phyloP scores from a whole-genome alignment of 1,139 yeast species.

The Debaryomyces sp. region DNA sequence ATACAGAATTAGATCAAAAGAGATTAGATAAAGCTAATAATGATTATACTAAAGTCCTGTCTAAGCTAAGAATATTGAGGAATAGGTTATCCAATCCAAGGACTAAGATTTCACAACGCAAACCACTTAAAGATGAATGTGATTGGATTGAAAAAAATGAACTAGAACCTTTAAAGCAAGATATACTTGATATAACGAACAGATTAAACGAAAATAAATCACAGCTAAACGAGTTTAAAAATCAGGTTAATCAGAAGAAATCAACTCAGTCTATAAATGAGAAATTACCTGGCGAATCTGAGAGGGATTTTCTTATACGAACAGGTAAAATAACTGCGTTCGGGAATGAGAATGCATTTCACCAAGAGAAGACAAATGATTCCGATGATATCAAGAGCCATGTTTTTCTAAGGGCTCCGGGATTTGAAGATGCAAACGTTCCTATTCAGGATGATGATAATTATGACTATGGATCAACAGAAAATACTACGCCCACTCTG shows the following conservation, averaged over 20 bases:
- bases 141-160: constrained; percentile 54
- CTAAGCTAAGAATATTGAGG: constrained; percentile 49
- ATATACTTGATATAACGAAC: constrained; percentile 63
- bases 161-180: constrained; percentile 54
- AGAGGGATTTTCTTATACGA: constrained; percentile 77
- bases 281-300: constrained; percentile 66
- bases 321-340: constrained; percentile 96
- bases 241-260: constrained; percentile 4
- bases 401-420: constrained; percentile 40
- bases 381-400: constrained; percentile 29
- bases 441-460: constrained; percentile 17
- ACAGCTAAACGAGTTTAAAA: constrained; percentile 19
- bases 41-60: constrained; percentile 44
- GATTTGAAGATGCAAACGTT: constrained; percentile 23
- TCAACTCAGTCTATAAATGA: constrained; percentile 14
- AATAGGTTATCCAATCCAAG: constrained; percentile 53
- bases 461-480: constrained; percentile 13
- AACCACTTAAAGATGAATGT: constrained; percentile 58
- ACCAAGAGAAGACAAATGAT: constrained; percentile 20
- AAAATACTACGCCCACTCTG: not conserved
- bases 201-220: constrained; percentile 46
- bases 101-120: constrained; percentile 69
- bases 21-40: constrained; percentile 67
- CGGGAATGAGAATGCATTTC: constrained; percentile 67
- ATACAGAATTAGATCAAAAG: constrained; percentile 72